Evolutionary conservation across 2,329 filamentous ascomycete species (phyloP), one percentile per base, ranked within the genome.

Genomic region (Colletotrichum lupini): DNA sequence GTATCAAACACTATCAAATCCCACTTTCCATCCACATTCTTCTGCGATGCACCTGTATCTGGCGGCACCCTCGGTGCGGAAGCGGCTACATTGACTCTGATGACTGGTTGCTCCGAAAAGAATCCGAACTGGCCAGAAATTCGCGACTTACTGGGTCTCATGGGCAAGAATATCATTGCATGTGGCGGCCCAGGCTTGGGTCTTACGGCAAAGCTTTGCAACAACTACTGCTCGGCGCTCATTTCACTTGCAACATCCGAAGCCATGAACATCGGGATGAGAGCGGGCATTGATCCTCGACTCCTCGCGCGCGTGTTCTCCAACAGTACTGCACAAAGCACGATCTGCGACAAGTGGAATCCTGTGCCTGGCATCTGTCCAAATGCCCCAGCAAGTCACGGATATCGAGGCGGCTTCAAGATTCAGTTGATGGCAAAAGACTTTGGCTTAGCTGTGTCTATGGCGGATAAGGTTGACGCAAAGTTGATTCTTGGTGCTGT

Each of bases 391-490:
- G 74, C 78, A 0, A 78, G 76, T 9, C 74, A 80, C 12, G 78
- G 78, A 1, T 83, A 83, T 62, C 79, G 84, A 67, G 86, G 87
- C 3, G 89, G 89, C 0, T 91, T 92, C 78, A 87, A 88, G 57
- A 86, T 91, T 6, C 85, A 90, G 77, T 76, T 91, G 76, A 91
- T 91, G 88, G 83, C 83, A 73, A 91, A 91, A 77, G 89, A 91
- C 76, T 87, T 92, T 42, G 35, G 35, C 35, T 42, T 42, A 7
- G 35, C 35, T 42, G 35, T 42, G 14, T 42, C 35, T 42, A 42
- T 3, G 5, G 35, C 35, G 16, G 35, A 42, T 14, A 42, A 42
- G 35, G 35, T 42, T 42, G 35, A 3, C 35, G 35, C 35, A 1
- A 42, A 42, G 35, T 16, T 42, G 35, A 42, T 70, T 7, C 35